Base-by-base conservation (phyloP, 2,329 filamentous ascomycete genomes). In the Apiospora rasikravindrae region DNA sequence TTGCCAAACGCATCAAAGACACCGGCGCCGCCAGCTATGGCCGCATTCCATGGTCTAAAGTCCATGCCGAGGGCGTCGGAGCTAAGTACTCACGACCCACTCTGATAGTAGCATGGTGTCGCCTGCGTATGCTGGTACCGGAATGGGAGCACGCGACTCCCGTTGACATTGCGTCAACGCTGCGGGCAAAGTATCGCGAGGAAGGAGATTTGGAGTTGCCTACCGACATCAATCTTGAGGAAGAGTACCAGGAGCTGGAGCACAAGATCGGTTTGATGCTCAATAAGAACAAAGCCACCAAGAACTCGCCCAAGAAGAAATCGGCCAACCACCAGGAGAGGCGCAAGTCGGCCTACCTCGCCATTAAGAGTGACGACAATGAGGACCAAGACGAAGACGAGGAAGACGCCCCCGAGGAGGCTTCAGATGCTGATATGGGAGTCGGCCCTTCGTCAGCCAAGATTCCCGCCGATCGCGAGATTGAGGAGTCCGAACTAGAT, bases 11-110 rank as follows among this genome's bases (percentile, higher is more conserved):
- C 22, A 74, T 81, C 40, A 73, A 75, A n/a, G 69, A 74, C 37
- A 74, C 67, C 10, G 73, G 73, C 37, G 76, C 73, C 4, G 76
- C 73, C 24, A 73, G 75, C 4, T 77, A 79, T 13, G 77, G 75
- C 45, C 80, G 79, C 22, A 81, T 81, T 57, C 78, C 79, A 1
- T 81, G 79, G 80, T 71, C 74, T 10, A 79, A 77, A 61, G 51
- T 81, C 26, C 70, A 68, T 11, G 71, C 73, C 29, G 49, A 71
- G 22, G 29, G 77, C 19, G 69, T 57, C 16, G 44, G 69, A 11
- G 71, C 72, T 16, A 45, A 53, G 45, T 80, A 77, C 76, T 71
- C 74, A 0, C 75, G 79, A 4, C 74, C 78, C 11, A 74, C 76
- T 13, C 47, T 81, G 0, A 79, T 81, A 73, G 26, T 81, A 3